Conservation (phyloP, 2,329 filamentous ascomycete genomes). For the Beauveria caledonica region DNA sequence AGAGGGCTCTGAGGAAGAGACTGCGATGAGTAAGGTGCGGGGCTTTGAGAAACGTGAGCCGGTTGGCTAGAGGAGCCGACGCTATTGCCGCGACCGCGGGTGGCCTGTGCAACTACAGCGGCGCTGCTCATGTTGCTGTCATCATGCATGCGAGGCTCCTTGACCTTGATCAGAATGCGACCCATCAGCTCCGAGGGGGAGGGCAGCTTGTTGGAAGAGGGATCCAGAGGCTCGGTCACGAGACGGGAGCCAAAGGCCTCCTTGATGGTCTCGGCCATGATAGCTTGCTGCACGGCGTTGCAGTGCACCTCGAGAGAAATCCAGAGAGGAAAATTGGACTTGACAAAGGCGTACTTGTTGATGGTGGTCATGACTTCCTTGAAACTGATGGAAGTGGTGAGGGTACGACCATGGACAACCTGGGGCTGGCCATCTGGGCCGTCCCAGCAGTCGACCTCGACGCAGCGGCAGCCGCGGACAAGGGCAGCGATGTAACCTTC, state of each 20-base stretch:
- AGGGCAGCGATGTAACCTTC: slow-evolving; percentile 91
- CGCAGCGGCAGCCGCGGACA: slow-evolving; percentile 81
- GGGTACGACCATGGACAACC: slow-evolving; percentile 83
- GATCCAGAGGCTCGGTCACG: slow-evolving; percentile 65
- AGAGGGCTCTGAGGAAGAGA: slow-evolving; percentile 48
- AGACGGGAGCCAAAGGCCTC: slow-evolving; percentile 75
- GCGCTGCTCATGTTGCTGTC: slow-evolving; percentile 35
- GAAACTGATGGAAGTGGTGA: slow-evolving; percentile 85
- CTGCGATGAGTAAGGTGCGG: slow-evolving; percentile 38
- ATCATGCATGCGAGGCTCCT: slow-evolving; percentile 54
- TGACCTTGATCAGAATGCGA: slow-evolving; percentile 89
- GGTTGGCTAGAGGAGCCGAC: slow-evolving; percentile 57
- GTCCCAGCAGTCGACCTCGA: slow-evolving; percentile 98
- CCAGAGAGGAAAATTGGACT: slow-evolving; percentile 82
- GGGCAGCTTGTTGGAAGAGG: slow-evolving; percentile 61
- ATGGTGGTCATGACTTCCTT: slow-evolving; percentile 87
- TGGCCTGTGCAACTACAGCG: slow-evolving; percentile 26
- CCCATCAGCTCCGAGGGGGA: slow-evolving; percentile 78
- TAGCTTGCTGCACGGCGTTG: slow-evolving; percentile 68
- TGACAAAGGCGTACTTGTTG: slow-evolving; percentile 86
- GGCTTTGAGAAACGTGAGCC: slow-evolving; percentile 50
- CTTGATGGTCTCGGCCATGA: slow-evolving; percentile 86
- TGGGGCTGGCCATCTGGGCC: slow-evolving; percentile 78
- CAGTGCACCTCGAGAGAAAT: slow-evolving; percentile 96
- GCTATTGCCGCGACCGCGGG: slow-evolving; percentile 56